A percentile compares a stretch with the other conserved stretches of the same genome.
These are phyloP conservation scores for Phytophthora sp. DNA, from an alignment of 352 stramenopile species.

Conservation along the genomic window DNA sequence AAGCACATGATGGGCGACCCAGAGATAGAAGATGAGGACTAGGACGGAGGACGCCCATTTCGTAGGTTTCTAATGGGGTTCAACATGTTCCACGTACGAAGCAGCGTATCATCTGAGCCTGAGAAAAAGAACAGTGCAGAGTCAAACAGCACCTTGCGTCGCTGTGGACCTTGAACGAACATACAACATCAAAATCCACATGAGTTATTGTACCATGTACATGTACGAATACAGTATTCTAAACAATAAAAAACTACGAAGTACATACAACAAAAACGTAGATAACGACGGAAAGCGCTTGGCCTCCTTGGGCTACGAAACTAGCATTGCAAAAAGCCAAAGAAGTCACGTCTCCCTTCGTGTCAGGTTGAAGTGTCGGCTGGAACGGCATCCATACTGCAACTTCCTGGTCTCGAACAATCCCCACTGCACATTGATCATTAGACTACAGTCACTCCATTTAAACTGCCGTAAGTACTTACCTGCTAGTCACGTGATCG, in stretches of 20 bases:
- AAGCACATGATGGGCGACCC: conserved; percentile 59
- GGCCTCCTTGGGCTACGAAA: conserved; percentile 45
- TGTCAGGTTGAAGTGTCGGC: conserved; percentile 28
- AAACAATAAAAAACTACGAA: too few species aligned
- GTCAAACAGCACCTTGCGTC: conserved; percentile 59
- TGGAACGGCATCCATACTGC: conserved; percentile 30
- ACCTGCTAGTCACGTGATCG: conserved; percentile 62
- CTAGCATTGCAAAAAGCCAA: conserved; percentile 56
- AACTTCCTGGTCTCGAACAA: conserved; percentile 66
- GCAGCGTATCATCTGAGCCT: conserved; percentile 64
- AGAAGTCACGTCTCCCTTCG: conserved; percentile 57
- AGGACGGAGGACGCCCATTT: conserved; percentile 53
- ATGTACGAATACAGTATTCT: too few species aligned
- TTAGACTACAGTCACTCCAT: conserved; percentile 3
- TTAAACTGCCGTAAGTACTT: conserved; percentile 17
- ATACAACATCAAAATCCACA: conserved; percentile 60
- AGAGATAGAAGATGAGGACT: conserved; percentile 39
- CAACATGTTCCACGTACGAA: conserved; percentile 77
- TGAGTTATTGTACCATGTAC: too few species aligned
- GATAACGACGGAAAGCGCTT: conserved; percentile 66
- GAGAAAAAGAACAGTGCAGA: conserved; percentile 78
- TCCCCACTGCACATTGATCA: conserved; percentile 35
- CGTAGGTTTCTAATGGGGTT: conserved; percentile 53
- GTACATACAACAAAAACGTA: conserved; percentile 55
- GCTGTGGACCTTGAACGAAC: conserved; percentile 58